Conservation (phyloP, 768 basidiomycete species). For the Crassisporium funariophilum region DNA sequence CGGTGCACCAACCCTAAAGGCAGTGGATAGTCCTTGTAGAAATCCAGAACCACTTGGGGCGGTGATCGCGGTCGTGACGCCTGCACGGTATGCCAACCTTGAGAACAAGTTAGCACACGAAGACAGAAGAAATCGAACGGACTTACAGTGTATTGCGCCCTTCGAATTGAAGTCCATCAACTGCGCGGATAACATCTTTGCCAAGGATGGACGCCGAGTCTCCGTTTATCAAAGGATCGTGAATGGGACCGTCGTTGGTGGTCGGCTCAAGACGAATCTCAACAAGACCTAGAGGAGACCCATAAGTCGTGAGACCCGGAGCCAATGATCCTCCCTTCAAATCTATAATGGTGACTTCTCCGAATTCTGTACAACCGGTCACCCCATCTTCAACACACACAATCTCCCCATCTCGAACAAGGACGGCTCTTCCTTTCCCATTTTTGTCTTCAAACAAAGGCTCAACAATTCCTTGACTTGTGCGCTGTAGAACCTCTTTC, state of each 20-base stretch:
- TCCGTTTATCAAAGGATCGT: conserved; percentile 46
- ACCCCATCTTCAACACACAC: conserved; percentile 40
- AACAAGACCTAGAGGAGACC: conserved; percentile 62
- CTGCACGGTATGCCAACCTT: conserved; percentile 72
- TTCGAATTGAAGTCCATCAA: conserved; percentile 61
- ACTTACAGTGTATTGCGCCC: conserved; percentile 53
- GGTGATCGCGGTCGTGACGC: conserved; percentile 70
- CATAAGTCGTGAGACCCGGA: conserved; percentile 67
- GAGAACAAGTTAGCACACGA: not conserved
- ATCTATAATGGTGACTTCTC: conserved; percentile 40
- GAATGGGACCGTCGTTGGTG: conserved; percentile 66
- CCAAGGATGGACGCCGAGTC: conserved; percentile 44
- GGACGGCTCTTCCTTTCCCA: conserved; percentile 32
- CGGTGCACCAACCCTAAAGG: conserved; percentile 59
- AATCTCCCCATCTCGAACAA: conserved; percentile 57
- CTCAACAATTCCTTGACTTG: conserved; percentile 22
- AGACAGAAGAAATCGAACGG: conserved; percentile 19
- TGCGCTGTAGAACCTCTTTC: conserved; percentile 33
- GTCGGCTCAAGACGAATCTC: conserved; percentile 68
- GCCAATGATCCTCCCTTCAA: conserved; percentile 64
- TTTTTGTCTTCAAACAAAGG: conserved; percentile 21
- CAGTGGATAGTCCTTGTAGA: conserved; percentile 61
- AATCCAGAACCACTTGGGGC: conserved; percentile 60
- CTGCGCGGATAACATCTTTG: conserved; percentile 55
- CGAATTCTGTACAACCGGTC: not conserved